Evolutionary conservation across 2,329 filamentous ascomycete species (phyloP).

Genomic region (Fusarium sp.): DNA sequence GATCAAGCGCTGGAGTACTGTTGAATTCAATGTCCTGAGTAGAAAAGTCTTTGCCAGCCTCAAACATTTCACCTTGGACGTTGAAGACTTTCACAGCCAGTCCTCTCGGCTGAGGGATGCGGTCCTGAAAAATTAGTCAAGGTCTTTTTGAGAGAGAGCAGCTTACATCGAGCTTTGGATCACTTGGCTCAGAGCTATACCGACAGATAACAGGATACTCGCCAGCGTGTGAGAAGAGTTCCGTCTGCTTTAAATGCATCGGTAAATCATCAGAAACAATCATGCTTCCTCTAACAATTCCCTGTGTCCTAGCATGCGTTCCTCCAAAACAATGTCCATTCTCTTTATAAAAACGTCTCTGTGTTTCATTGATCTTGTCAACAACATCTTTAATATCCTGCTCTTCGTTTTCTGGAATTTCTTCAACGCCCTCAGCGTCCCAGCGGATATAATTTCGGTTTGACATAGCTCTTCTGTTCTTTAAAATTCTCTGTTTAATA

Average conservation of each 20-base stretch:
- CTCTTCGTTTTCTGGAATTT: background rate
- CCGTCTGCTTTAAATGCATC: background rate
- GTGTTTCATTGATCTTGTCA: background rate
- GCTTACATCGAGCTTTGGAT: background rate
- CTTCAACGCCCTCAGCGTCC: background rate
- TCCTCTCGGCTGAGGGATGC: background rate
- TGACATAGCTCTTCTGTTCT: background rate
- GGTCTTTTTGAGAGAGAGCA: accelerated
- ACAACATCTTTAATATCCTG: background rate
- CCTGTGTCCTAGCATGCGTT: slow-evolving; percentile 1
- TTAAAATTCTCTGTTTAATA: background rate
- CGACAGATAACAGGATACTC: background rate
- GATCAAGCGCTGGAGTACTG: background rate
- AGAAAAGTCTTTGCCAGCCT: background rate
- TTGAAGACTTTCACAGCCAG: slow-evolving; percentile 5
- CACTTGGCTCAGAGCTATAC: slow-evolving; percentile 1
- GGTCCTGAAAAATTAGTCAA: background rate
- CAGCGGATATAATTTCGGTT: background rate
- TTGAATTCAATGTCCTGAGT: slow-evolving; percentile 8
- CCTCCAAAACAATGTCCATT: slow-evolving; percentile 7
- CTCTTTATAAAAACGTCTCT: slow-evolving; percentile 1
- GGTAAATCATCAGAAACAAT: background rate
- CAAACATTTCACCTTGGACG: slow-evolving; percentile 1
- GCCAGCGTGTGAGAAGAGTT: slow-evolving; percentile 2
- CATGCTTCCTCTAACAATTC: slow-evolving; percentile 1